Percentiles rank a stretch among this genome's conserved stretches.
phyloP scores from a whole-genome alignment of 108 stramenopile species.

The Stephanodiscus minutulus region DNA sequence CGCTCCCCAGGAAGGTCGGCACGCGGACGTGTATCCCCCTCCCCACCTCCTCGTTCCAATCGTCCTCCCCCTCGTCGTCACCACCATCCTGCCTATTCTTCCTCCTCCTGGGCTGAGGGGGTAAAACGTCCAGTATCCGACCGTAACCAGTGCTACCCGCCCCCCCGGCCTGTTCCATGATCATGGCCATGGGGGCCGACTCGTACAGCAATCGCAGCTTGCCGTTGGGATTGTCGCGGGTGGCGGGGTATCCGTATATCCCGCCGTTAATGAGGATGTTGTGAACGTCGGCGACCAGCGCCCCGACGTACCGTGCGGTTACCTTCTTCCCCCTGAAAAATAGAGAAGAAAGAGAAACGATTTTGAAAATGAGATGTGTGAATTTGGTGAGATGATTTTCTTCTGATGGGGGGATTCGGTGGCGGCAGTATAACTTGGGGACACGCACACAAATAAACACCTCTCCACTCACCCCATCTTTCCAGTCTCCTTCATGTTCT shows the following conservation, averaged over 20 bases:
- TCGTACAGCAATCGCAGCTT: constrained; percentile 91
- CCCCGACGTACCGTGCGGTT: constrained; percentile 89
- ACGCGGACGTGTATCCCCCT: constrained; percentile 89
- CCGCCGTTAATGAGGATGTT: constrained; percentile 99
- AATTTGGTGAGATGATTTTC: too few species aligned
- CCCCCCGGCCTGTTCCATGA: constrained; percentile 98
- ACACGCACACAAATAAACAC: not conserved
- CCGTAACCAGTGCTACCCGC: constrained; percentile 91
- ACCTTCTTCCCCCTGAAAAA: constrained; percentile 46
- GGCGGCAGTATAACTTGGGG: too few species aligned
- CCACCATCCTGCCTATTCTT: not conserved
- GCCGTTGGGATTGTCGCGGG: constrained; percentile 79
- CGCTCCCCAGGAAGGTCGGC: constrained; percentile 82
- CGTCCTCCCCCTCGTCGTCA: not conserved
- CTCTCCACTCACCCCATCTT: constrained; percentile 33
- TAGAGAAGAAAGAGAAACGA: not conserved
- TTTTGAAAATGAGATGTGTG: not conserved
- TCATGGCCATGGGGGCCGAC: constrained; percentile 97
- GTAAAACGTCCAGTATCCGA: constrained; percentile 80
- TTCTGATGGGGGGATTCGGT: too few species aligned
- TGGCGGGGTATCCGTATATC: constrained; percentile 97
- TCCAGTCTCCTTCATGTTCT: constrained; percentile 61
- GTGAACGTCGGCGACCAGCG: constrained; percentile 98
- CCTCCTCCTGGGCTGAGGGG: constrained; percentile 44
- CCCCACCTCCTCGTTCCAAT: constrained; percentile 26